These are phyloP conservation scores for Fraxinus excelsior DNA, from an alignment of 257 asterid species.

Conservation along the genomic window DNA sequence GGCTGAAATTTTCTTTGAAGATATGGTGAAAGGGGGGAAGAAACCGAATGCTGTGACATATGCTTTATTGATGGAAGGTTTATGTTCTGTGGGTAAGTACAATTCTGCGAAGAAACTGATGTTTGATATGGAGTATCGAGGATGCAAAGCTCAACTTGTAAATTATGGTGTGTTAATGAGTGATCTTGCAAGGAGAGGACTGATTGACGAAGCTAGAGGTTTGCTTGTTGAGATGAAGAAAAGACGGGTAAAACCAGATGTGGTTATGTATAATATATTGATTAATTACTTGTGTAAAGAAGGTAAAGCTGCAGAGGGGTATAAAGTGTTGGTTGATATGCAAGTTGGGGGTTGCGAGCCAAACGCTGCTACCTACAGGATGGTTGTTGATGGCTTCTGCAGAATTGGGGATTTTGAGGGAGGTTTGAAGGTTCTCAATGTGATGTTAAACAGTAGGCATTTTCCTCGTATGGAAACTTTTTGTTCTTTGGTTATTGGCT, in stretches of 20 bases:
- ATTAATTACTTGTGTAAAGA: slow-evolving; percentile 50
- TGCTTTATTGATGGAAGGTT: slow-evolving; percentile 77
- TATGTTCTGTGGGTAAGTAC: slow-evolving; percentile 50
- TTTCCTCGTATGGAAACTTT: slow-evolving; percentile 58
- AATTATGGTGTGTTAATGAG: slow-evolving; percentile 79
- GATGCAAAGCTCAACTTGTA: slow-evolving; percentile 61
- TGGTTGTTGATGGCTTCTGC: slow-evolving; percentile 78
- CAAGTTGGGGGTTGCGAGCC: slow-evolving; percentile 68
- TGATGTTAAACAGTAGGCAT: slow-evolving; percentile 64
- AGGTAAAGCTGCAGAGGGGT: slow-evolving; percentile 60
- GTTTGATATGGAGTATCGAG: slow-evolving; percentile 95
- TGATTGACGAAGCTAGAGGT: slow-evolving; percentile 60
- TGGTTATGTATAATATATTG: slow-evolving; percentile 68
- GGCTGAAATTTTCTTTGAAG: slow-evolving; percentile 62
- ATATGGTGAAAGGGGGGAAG: slow-evolving; percentile 64
- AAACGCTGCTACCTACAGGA: slow-evolving; percentile 77
- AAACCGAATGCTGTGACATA: slow-evolving; percentile 67
- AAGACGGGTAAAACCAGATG: slow-evolving; percentile 70
- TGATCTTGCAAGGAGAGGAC: slow-evolving; percentile 65
- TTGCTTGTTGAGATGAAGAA: slow-evolving; percentile 82
- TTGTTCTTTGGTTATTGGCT: slow-evolving; percentile 46
- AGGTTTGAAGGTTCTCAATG: slow-evolving; percentile 67
- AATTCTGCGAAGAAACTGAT: slow-evolving; percentile 76
- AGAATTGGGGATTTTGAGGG: slow-evolving; percentile 51
- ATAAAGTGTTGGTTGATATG: slow-evolving; percentile 72